phyloP scores from a whole-genome alignment of 495 filamentous ascomycete species.

The Penicillium egyptiacum region DNA sequence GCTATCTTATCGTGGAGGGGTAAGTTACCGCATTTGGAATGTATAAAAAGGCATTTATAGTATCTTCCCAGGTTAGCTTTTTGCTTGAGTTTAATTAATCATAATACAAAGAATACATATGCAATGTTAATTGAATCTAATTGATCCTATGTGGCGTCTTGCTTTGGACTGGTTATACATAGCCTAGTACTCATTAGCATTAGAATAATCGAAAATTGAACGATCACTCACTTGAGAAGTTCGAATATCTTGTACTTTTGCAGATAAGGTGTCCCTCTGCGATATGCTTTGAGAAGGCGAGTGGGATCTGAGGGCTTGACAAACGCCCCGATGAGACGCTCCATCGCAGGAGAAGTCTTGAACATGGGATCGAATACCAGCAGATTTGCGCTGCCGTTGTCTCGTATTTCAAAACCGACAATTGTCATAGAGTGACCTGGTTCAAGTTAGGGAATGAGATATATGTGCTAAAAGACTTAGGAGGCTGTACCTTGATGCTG shows the following conservation, averaged over 20 bases:
- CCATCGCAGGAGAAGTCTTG: conserved; percentile 63
- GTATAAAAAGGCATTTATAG: conserved; percentile 6
- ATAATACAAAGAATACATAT: not conserved
- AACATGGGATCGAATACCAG: conserved; percentile 91
- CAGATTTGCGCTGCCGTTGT: conserved; percentile 65
- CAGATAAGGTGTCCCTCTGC: conserved; percentile 65
- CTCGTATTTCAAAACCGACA: conserved; percentile 73
- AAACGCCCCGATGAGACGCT: conserved; percentile 49
- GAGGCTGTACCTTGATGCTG: conserved; percentile 67
- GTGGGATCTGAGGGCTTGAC: conserved; percentile 51
- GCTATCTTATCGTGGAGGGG: conserved; percentile 29
- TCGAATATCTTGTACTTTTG: conserved; percentile 75
- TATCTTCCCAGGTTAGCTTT: not conserved
- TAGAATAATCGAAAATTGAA: not conserved
- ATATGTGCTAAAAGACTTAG: not conserved
- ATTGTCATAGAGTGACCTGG: conserved; percentile 90
- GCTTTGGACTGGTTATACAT: not conserved
- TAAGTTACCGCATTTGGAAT: conserved; percentile 10
- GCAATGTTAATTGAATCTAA: not conserved
- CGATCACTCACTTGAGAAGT: conserved; percentile 61
- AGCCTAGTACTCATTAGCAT: conserved; percentile 14
- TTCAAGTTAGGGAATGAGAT: not conserved
- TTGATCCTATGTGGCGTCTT: not conserved
- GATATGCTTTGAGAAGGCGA: conserved; percentile 66
- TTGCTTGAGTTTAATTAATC: not conserved